Percentiles rank a stretch among this genome's conserved stretches.
phyloP scores from a whole-genome alignment of 163 green algal species.

The Scenedesmus sp. region DNA sequence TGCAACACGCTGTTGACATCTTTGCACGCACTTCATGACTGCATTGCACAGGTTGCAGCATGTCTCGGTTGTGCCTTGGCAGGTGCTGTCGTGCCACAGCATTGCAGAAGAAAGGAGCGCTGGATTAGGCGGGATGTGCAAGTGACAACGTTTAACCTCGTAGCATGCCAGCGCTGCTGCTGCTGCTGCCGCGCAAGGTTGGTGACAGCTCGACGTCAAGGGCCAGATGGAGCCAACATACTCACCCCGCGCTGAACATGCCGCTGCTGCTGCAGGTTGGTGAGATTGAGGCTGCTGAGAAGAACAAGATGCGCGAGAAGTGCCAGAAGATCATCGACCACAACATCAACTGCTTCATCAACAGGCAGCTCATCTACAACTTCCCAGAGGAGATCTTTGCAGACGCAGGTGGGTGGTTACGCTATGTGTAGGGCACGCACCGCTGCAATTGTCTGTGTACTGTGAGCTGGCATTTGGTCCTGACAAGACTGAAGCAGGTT shows the following conservation, averaged over 20 bases:
- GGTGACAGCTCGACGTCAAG: too few species aligned
- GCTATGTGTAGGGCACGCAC: too few species aligned
- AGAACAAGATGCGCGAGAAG: slow-evolving; percentile 98
- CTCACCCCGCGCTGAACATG: neutral
- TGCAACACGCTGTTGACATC: too few species aligned
- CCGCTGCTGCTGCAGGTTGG: slow-evolving; percentile 76
- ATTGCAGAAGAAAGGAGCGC: too few species aligned
- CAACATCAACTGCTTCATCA: slow-evolving; percentile 98
- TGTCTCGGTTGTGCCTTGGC: too few species aligned
- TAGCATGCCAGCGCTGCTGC: too few species aligned
- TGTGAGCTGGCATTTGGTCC: neutral
- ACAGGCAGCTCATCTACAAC: slow-evolving; percentile 99
- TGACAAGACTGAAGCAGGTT: too few species aligned
- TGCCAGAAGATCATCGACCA: slow-evolving; percentile 93
- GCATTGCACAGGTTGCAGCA: neutral
- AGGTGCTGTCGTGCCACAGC: too few species aligned
- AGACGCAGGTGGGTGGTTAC: slow-evolving; percentile 73
- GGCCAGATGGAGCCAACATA: neutral
- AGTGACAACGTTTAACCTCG: neutral
- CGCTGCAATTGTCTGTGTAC: too few species aligned
- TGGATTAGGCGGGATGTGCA: too few species aligned
- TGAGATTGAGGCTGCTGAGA: slow-evolving; percentile 98
- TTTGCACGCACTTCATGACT: too few species aligned
- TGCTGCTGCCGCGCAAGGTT: too few species aligned
- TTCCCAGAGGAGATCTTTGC: slow-evolving; percentile 97